Evolutionary conservation across 2,329 filamentous ascomycete species (phyloP), one percentile per base, ranked within the genome.

Genomic region (Diplodia mutila): DNA sequence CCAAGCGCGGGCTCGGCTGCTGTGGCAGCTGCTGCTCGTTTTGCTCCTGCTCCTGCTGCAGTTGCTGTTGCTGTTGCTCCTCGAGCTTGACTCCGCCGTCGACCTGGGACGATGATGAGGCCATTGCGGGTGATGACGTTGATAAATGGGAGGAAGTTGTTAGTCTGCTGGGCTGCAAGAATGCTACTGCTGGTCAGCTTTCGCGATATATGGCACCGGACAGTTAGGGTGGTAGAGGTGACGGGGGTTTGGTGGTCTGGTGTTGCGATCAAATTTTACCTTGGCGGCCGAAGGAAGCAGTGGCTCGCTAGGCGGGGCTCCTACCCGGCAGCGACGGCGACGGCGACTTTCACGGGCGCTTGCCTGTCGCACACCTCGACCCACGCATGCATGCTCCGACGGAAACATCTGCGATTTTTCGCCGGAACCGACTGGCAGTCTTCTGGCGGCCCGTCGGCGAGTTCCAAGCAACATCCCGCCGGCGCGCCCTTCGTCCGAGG

Each of bases 81-180:
- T 67, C 57, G 49, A 67, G 66, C 66, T 64, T 64, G 59, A 67
- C 57, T 14, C 66, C 57, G 66, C 66, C 66, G 49, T 67, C 66
- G 11, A 59, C 51, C 59, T 63, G 49, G n/a, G 57, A 37, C 49
- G 66, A 49, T 57, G 64, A 51, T 63, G 66, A 63, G 61, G 66
- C 66, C 66, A 64, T 64, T 23, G 42, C 59, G 46, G 1, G 18
- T 11, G 29, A 25, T 14, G 48, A 25, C 29, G 42, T 52, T 27
- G 27, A 25, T 14, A 12, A n/a, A 23, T 18, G 37, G 42, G 29
- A 12, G 8, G 8, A 21, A 2, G 4, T 18, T 7, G 5, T 46
- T 46, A 21, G 42, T 46, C 1, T 21, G 42, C 7, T 46, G 42
- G 8, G 42, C n/a, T 21, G n/a, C 18, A n/a, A 11, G n/a, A 46